Percentiles rank a stretch among this genome's conserved stretches.
Evolutionary conservation across 2,329 filamentous ascomycete genomes (phyloP).

Genomic region (Zymoseptoria ardabiliae): DNA sequence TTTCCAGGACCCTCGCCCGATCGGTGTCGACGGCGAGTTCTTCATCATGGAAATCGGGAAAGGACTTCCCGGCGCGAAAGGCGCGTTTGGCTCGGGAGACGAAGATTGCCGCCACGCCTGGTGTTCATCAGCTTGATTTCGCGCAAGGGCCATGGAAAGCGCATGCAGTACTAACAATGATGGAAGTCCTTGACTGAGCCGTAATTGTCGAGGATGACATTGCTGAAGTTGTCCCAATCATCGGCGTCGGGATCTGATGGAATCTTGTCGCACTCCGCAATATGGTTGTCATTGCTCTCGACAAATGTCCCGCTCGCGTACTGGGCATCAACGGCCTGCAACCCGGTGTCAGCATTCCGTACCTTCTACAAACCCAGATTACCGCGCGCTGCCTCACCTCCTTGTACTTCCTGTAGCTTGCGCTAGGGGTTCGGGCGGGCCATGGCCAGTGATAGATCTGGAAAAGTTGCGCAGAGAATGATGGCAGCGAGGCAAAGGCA

Average conservation of each 20-base stretch:
- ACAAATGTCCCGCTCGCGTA: not conserved
- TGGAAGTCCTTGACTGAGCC: not conserved
- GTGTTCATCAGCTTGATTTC: slow-evolving; percentile 5
- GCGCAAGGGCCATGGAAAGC: not conserved
- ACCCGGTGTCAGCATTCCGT: not conserved
- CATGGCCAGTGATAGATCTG: slow-evolving; percentile 13
- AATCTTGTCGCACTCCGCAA: slow-evolving; percentile 9
- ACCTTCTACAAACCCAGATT: not conserved
- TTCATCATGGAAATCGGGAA: slow-evolving; percentile 16
- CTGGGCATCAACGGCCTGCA: not conserved
- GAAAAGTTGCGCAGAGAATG: slow-evolving; percentile 5
- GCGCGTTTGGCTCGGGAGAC: slow-evolving; percentile 18
- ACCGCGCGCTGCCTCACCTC: not conserved
- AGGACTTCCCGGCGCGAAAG: slow-evolving; percentile 10
- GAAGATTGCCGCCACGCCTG: slow-evolving; percentile 10
- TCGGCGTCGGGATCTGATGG: slow-evolving; percentile 13
- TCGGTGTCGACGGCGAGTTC: slow-evolving; percentile 12
- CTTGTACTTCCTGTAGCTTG: not conserved
- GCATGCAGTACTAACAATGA: not conserved
- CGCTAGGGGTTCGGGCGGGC: not conserved
- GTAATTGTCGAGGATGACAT: not conserved
- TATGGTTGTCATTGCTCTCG: slow-evolving; percentile 2
- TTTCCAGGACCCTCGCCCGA: slow-evolving; percentile 4
- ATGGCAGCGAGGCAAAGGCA: not conserved
- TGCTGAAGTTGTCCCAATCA: slow-evolving; percentile 16